Evolutionary conservation across 495 filamentous ascomycete genomes (phyloP).

Genomic region (Bryoglossum gracile): DNA sequence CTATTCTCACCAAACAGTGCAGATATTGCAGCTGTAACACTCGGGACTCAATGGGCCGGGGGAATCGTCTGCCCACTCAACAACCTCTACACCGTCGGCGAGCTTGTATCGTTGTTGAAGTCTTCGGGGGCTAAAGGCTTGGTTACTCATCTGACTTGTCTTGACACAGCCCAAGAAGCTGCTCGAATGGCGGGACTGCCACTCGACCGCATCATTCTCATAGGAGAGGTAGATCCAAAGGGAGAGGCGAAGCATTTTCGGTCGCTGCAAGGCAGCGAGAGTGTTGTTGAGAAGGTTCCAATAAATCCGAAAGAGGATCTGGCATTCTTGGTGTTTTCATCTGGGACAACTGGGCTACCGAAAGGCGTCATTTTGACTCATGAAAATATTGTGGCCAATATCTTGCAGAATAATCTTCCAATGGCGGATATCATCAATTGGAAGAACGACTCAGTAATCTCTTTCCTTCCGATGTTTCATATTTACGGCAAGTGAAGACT

Average conservation of each 20-base stretch:
- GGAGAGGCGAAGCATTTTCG: conserved; percentile 59
- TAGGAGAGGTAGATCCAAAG: conserved; percentile 67
- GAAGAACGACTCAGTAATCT: conserved; percentile 61
- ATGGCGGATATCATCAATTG: conserved; percentile 52
- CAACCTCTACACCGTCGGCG: conserved; percentile 69
- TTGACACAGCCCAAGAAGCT: conserved; percentile 56
- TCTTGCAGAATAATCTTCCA: conserved; percentile 37
- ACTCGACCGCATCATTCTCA: conserved; percentile 57
- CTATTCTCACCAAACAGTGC: conserved; percentile 65
- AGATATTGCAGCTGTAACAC: conserved; percentile 59
- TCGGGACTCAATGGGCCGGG: conserved; percentile 75
- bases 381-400: conserved; percentile 68
- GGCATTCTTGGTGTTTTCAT: conserved; percentile 69
- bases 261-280: too few species aligned
- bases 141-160: conserved; percentile 52
- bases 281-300: conserved; percentile 8
- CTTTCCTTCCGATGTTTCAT: conserved; percentile 82
- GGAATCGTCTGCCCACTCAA: conserved; percentile 74
- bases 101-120: conserved; percentile 69
- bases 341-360: conserved; percentile 85
- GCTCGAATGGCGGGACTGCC: conserved; percentile 59
- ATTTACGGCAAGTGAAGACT: conserved; percentile 53
- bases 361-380: conserved; percentile 89
- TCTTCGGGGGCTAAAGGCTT: conserved; percentile 61
- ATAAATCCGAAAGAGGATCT: conserved; percentile 47